Evolutionary conservation across 73 alveolate species (phyloP), one percentile per base, ranked within the genome.

Genomic region (Paramecium primaurelia): DNA sequence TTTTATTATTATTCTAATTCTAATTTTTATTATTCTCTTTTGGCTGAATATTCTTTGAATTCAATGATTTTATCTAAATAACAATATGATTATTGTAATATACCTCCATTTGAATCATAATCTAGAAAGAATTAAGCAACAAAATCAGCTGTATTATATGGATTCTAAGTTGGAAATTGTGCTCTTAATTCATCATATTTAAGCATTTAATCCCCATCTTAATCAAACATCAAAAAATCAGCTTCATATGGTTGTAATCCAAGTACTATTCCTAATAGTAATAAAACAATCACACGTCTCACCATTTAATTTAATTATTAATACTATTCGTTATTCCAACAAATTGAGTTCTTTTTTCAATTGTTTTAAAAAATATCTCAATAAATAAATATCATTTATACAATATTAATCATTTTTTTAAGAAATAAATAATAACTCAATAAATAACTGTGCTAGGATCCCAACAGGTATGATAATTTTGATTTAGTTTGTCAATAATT

Each of bases 391-490:
- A 54, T 54, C 69, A n/a, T 54, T 54, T 18, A 34, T n/a, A 54
- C 32, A 12, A 54, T 54, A 54, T 54, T 36, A 18, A 8, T 54
- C 36, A 54, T 18, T 54, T 22, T 54, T 54, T 16, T 49, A 49
- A 22, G 12, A 20, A 54, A 18, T 18, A 18, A 54, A 18, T 18
- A 54, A 0, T 8, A 22, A 28, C 22, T 89, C 94, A 89, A 89
- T 89, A 64, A 28, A 68, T 89, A 8, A 89, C 94, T 73, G 92
- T 92, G 20, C 34, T 6, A 22, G 95, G 93, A 34, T 84, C 51
- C 93, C 92, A 58, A 45, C 93, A 92, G 5, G 84, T 85, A 22
- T 92, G 88, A 14, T 42, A 9, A 60, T 84, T 73, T 69, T 87
- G 44, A 77, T 92, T 91, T 16, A 94, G 73, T 18, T 36, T 73